phyloP scores from a whole-genome alignment of 352 stramenopile species.

The Pythium sukuiense region DNA sequence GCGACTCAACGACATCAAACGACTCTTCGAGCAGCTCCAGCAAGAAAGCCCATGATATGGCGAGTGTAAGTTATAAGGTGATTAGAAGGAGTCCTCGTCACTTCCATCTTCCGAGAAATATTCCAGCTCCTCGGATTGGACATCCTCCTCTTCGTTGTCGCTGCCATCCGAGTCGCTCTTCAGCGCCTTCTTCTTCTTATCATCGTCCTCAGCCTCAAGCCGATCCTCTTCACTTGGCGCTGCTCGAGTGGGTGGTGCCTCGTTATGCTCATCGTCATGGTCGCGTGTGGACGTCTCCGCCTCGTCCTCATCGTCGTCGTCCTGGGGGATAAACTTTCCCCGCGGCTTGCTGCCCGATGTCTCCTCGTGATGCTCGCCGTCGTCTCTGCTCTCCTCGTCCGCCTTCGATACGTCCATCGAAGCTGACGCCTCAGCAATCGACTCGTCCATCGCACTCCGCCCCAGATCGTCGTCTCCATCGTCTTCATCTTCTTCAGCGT shows the following conservation, averaged over 20 bases:
- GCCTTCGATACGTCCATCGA: constrained; percentile 30
- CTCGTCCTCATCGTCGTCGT: constrained; percentile 10
- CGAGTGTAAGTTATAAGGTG: background rate
- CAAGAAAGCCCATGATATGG: constrained; percentile 39
- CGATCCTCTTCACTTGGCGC: constrained; percentile 8
- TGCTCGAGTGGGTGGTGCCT: background rate
- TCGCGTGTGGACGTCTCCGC: background rate
- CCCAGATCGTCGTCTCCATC: constrained; percentile 31
- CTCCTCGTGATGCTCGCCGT: background rate
- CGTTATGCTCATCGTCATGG: background rate
- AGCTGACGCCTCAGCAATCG: constrained; percentile 37
- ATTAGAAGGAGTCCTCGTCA: constrained; percentile 79
- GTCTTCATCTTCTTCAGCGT: constrained; percentile 2
- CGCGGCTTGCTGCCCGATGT: background rate
- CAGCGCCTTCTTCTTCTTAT: constrained; percentile 42
- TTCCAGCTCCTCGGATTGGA: constrained; percentile 76
- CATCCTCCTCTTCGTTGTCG: constrained; percentile 48
- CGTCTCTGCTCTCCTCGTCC: constrained; percentile 16
- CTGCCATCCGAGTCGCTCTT: constrained; percentile 53
- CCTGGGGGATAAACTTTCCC: constrained; percentile 19
- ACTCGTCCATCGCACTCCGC: constrained; percentile 43
- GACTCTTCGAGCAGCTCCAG: constrained; percentile 73
- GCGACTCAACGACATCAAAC: constrained; percentile 72
- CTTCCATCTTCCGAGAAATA: constrained; percentile 84
- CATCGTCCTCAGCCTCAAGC: constrained; percentile 32